These are phyloP conservation scores for Oleoguttula mirabilis DNA, from an alignment of 495 filamentous ascomycete species.

Conservation along the genomic window DNA sequence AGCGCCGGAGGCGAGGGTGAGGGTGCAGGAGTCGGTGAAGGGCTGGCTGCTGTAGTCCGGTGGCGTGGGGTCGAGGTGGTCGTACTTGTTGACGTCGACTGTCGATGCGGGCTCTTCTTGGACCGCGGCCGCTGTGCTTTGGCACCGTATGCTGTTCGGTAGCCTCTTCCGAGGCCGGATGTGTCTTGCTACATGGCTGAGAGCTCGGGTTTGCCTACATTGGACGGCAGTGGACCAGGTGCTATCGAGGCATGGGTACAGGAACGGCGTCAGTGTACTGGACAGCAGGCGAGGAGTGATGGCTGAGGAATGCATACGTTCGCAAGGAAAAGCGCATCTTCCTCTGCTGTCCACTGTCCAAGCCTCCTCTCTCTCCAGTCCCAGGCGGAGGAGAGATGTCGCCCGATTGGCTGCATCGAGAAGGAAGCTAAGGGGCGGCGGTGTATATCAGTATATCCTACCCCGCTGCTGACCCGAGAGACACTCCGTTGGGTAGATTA, in stretches of 20 bases:
- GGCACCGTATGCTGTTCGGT: neutral
- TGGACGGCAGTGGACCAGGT: conserved; percentile 21
- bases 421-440: too few relatives aligned
- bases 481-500: too few relatives aligned
- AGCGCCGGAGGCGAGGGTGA: conserved; percentile 61
- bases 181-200: too few relatives aligned
- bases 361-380: too few relatives aligned
- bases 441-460: too few relatives aligned
- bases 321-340: too few relatives aligned
- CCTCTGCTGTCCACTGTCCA: too few relatives aligned
- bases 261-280: conserved; percentile 48
- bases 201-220: too few relatives aligned
- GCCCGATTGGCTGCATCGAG: too few relatives aligned
- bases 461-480: too few relatives aligned
- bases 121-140: conserved; percentile 23
- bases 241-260: conserved; percentile 43
- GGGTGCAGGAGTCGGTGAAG: conserved; percentile 74
- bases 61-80: conserved; percentile 63
- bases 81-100: conserved; percentile 24
- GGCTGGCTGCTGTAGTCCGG: conserved; percentile 69
- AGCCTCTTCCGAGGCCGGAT: neutral
- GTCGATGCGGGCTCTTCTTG: conserved; percentile 21
- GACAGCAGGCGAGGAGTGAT: conserved; percentile 11
- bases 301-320: too few relatives aligned
- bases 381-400: too few relatives aligned